Evolutionary conservation across 2,329 filamentous ascomycete species (phyloP).

Genomic region (Mycosphaerella sp.): DNA sequence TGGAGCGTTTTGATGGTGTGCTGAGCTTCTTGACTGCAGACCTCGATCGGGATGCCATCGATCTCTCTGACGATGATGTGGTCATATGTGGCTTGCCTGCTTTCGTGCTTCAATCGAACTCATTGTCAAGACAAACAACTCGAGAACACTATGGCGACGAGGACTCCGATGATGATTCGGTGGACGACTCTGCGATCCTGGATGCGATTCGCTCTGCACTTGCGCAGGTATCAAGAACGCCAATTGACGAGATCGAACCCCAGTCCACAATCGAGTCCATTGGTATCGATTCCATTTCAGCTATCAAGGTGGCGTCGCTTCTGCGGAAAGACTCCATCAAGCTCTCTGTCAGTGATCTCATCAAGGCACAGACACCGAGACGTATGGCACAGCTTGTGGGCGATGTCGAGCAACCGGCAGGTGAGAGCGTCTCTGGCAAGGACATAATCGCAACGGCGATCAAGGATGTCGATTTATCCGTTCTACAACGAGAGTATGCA

Average conservation of each 20-base stretch:
- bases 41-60: slow-evolving; percentile 49
- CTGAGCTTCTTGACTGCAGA: slow-evolving; percentile 51
- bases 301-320: slow-evolving; percentile 72
- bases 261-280: slow-evolving; percentile 70
- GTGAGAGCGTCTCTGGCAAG: slow-evolving; percentile 33
- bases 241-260: slow-evolving; percentile 49
- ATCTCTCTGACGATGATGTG: slow-evolving; percentile 47
- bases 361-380: slow-evolving; percentile 58
- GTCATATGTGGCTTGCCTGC: slow-evolving; percentile 60
- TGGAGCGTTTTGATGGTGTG: slow-evolving; percentile 55
- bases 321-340: slow-evolving; percentile 58
- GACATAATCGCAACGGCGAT: slow-evolving; percentile 20
- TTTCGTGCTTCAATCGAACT: slow-evolving; percentile 32
- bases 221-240: slow-evolving; percentile 54
- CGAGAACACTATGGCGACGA: slow-evolving; percentile 4
- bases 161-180: not conserved
- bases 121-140: slow-evolving; percentile 12
- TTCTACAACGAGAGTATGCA: slow-evolving; percentile 20
- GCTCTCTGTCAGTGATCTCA: slow-evolving; percentile 64
- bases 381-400: slow-evolving; percentile 52
- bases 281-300: slow-evolving; percentile 85
- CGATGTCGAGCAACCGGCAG: not conserved
- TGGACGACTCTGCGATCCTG: slow-evolving; percentile 5
- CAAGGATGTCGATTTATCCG: slow-evolving; percentile 7
- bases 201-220: slow-evolving; percentile 42